Evolutionary conservation across 306 rosid genomes (phyloP).

Genomic region (Cicer bijugum): DNA sequence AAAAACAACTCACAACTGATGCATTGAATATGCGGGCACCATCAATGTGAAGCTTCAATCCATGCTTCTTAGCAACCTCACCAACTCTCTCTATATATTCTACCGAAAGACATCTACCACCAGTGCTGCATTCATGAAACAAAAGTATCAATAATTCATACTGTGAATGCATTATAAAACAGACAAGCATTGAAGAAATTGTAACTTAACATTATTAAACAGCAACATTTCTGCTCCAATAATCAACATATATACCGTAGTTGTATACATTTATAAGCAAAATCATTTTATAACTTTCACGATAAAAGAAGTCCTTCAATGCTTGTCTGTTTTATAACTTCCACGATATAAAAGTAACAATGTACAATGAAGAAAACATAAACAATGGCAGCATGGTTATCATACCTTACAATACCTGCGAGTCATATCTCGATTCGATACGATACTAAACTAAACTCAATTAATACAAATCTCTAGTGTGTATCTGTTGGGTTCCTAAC

Average conservation of each 20-base stretch:
- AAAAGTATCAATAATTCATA: constrained; percentile 21
- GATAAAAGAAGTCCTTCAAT: neutral
- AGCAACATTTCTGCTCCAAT: neutral
- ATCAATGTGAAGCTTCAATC: constrained; percentile 87
- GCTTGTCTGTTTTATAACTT: neutral
- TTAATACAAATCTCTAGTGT: too few relatives aligned
- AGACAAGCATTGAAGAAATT: neutral
- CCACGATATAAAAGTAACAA: neutral
- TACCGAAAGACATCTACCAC: constrained; percentile 81
- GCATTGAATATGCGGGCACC: constrained; percentile 97
- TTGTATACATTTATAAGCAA: neutral
- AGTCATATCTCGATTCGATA: neutral
- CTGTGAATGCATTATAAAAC: neutral
- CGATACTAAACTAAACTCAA: too few relatives aligned
- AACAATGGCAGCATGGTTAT: neutral
- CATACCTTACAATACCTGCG: neutral
- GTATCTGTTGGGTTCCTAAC: too few relatives aligned
- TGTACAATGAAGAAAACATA: neutral
- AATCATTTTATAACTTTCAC: neutral
- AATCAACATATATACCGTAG: neutral
- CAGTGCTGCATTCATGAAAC: constrained; percentile 63
- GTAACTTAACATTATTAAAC: neutral
- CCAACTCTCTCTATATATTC: constrained; percentile 86
- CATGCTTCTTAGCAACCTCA: constrained; percentile 79
- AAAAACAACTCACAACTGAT: constrained; percentile 61